phyloP scores from a whole-genome alignment of 2,329 filamentous ascomycete species.

The Rugonectria rugulosa region DNA sequence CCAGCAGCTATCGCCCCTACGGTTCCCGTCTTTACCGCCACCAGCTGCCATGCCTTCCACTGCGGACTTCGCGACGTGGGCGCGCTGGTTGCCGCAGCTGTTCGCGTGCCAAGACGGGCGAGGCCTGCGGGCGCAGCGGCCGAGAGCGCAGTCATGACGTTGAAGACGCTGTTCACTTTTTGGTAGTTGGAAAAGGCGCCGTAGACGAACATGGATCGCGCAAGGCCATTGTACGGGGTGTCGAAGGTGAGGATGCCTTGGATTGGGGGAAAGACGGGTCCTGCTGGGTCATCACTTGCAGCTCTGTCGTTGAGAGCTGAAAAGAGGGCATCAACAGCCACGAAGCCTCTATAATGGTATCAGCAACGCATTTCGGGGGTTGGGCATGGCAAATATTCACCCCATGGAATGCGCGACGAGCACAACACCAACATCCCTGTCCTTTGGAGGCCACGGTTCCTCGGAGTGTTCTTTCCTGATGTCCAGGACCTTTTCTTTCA shows the following conservation, averaged over 20 bases:
- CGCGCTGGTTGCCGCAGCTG: slow-evolving; percentile 27
- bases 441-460: slow-evolving; percentile 78
- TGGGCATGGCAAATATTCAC: slow-evolving; percentile 42
- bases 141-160: slow-evolving; percentile 62
- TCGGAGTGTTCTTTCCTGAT: slow-evolving; percentile 72
- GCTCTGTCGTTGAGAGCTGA: slow-evolving; percentile 72
- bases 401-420: slow-evolving; percentile 87
- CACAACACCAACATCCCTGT: slow-evolving; percentile 81
- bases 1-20: slow-evolving; percentile 83
- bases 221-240: slow-evolving; percentile 79
- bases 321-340: slow-evolving; percentile 82
- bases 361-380: neutral
- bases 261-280: slow-evolving; percentile 78
- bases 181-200: slow-evolving; percentile 67
- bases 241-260: slow-evolving; percentile 85
- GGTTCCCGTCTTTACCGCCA: slow-evolving; percentile 82
- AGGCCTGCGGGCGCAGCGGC: slow-evolving; percentile 57
- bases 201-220: slow-evolving; percentile 67
- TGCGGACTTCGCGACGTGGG: slow-evolving; percentile 44
- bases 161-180: slow-evolving; percentile 64
- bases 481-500: slow-evolving; percentile 83
- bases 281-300: slow-evolving; percentile 38
- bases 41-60: slow-evolving; percentile 65
- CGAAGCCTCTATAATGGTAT: slow-evolving; percentile 68
- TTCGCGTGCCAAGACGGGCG: slow-evolving; percentile 38